A percentile compares a stretch with the other conserved stretches of the same genome.
phyloP scores from a whole-genome alignment of 106 monocot genomes.

The Ottelia alismoides region DNA sequence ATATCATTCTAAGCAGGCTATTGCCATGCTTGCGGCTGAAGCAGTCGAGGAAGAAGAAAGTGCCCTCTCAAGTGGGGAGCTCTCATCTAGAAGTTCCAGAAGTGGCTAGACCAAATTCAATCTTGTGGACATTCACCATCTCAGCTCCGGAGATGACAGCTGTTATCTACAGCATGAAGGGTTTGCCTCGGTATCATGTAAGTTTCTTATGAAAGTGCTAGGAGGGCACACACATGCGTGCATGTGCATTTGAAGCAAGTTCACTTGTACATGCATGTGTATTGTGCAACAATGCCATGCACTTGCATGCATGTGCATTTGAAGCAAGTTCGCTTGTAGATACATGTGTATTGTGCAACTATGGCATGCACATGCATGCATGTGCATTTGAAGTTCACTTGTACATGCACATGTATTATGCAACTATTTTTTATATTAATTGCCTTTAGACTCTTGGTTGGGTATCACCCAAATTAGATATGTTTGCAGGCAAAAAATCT shows the following conservation, averaged over 20 bases:
- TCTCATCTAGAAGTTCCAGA: constrained; percentile 11
- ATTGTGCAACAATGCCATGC: too few relatives aligned
- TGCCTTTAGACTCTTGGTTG: too few relatives aligned
- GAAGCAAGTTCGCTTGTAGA: neutral
- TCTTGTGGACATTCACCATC: constrained; percentile 75
- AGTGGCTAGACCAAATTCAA: constrained; percentile 24
- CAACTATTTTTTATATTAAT: too few relatives aligned
- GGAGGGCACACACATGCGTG: neutral
- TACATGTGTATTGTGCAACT: too few relatives aligned
- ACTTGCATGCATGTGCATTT: too few relatives aligned
- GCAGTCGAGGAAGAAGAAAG: constrained; percentile 46
- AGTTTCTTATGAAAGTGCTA: constrained; percentile 11
- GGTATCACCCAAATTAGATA: too few relatives aligned
- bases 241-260: too few relatives aligned
- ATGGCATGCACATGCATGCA: too few relatives aligned
- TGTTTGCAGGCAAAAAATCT: too few relatives aligned
- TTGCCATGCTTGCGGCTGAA: constrained; percentile 50
- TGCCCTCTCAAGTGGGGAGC: constrained; percentile 31
- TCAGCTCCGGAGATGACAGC: constrained; percentile 85
- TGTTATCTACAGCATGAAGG: constrained; percentile 52
- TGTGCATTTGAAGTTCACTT: too few relatives aligned
- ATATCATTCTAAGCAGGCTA: constrained; percentile 54
- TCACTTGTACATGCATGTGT: too few relatives aligned
- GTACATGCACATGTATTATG: too few relatives aligned
- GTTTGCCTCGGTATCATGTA: constrained; percentile 75